phyloP scores from a whole-genome alignment of 1,284 basidiomycete species.

The Pterula multifida region DNA sequence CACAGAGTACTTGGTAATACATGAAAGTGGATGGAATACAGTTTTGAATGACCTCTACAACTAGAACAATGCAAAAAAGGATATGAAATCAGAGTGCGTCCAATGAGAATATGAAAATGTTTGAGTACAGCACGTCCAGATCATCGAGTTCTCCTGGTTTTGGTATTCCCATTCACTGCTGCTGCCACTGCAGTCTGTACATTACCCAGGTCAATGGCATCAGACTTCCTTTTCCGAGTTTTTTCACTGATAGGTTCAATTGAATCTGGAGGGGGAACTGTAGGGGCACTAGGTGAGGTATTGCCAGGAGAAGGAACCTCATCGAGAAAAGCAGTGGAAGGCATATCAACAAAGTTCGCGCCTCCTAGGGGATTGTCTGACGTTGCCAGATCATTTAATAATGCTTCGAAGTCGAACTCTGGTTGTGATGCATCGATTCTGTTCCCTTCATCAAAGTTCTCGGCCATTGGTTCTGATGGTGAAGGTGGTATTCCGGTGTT shows the following conservation, averaged over 20 bases:
- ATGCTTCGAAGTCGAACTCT: slow-evolving; percentile 8
- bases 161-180: not conserved
- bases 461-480: not conserved
- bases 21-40: not conserved
- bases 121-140: not conserved
- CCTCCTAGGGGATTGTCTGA: slow-evolving; percentile 7
- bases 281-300: slow-evolving; percentile 8
- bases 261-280: not conserved
- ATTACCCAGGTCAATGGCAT: not conserved
- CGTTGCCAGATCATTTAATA: slow-evolving; percentile 10
- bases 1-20: not conserved
- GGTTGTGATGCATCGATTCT: not conserved
- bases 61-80: not conserved
- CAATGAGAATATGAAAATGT: no score
- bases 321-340: slow-evolving; percentile 23
- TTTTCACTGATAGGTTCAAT: not conserved
- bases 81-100: not conserved
- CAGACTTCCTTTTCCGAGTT: not conserved
- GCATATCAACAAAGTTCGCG: slow-evolving; percentile 13
- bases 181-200: not conserved
- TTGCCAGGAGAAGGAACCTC: slow-evolving; percentile 18
- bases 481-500: not conserved
- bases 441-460: not conserved
- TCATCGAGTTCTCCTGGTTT: not conserved
- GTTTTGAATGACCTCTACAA: not conserved